Base-by-base conservation (phyloP, 106 monocot genomes). In the Platanthera zijinensis region DNA sequence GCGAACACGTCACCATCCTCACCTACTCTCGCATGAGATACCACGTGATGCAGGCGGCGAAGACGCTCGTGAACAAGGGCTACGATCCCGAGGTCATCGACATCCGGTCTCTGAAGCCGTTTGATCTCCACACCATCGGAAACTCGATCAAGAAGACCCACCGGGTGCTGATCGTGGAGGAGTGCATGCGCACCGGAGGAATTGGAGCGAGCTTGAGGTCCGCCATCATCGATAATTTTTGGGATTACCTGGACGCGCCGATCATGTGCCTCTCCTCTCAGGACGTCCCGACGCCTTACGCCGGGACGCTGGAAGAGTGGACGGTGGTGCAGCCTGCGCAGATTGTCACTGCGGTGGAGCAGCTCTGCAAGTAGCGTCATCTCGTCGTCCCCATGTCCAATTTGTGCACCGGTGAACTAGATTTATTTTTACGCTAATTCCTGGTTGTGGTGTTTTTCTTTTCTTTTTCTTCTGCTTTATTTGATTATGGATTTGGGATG, bases 81-180 rank as follows among this genome's bases (percentile, higher is more conserved):
- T 96, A 96, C 30, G 93, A 96, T 19, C 93, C 96, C 1, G 96
- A 96, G 81, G 93, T 96, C n/a, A 93, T 96, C 19, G 96, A 96
- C 78, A 96, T 96, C 76, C 78, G 96, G 73, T 93, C 93, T 0
- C 28, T 96, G 79, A 96, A 96, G 77, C 96, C 96, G 15, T 96
- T 96, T 77, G 96, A 96, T 80, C 82, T 96, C 39, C 79, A 91
- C 77, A 96, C 93, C 39, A 96, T 93, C 1, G 96, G 93, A 5
- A 91, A 96, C 46, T 90, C 93, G 0, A 74, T 93, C 59, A 96
- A 93, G 90, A 96, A 96, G 79, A 96, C 96, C 4, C 90, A 96
- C 57, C 86, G 96, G 0, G 96, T 96, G 77, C 76, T 96, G 77
- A 96, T 96, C 3, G 93, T 96, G 9, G 96, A 96, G 87, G 96